Evolutionary conservation across 257 asterid genomes (phyloP).

Genomic region (Capsicum pubescens): DNA sequence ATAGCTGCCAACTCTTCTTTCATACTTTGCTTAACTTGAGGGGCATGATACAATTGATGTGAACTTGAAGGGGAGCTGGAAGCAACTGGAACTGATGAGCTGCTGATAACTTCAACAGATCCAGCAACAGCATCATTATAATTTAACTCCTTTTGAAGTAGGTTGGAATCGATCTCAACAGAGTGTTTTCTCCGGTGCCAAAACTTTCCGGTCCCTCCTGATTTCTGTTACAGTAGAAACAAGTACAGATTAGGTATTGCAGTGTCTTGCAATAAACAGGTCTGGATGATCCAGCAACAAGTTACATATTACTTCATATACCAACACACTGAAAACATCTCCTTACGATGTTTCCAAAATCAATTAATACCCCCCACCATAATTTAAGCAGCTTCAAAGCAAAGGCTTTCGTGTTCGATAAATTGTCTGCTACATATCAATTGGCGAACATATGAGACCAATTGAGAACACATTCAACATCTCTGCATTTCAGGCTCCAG

Average conservation of each 20-base stretch:
- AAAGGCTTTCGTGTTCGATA: neutral
- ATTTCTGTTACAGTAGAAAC: constrained; percentile 53
- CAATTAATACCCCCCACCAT: neutral
- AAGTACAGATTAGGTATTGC: constrained; percentile 7
- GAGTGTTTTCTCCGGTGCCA: constrained; percentile 87
- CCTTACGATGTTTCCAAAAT: neutral
- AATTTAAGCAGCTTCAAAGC: neutral
- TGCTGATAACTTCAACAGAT: constrained; percentile 51
- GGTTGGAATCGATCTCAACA: constrained; percentile 62
- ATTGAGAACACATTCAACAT: constrained; percentile 5
- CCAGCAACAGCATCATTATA: constrained; percentile 41
- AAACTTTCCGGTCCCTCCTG: constrained; percentile 66
- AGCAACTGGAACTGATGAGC: constrained; percentile 57
- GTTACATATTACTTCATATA: neutral
- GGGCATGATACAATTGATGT: constrained; percentile 53
- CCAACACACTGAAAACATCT: neutral
- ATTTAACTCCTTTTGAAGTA: constrained; percentile 58
- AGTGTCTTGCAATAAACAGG: constrained; percentile 9
- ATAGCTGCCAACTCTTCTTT: constrained; percentile 91
- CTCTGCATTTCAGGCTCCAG: neutral
- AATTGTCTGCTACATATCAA: neutral
- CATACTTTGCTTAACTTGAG: constrained; percentile 50
- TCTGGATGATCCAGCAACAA: neutral
- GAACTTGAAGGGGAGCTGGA: constrained; percentile 70
- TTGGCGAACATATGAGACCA: constrained; percentile 10